Evolutionary conservation across 352 stramenopile species (phyloP), one percentile per base, ranked within the genome.

Genomic region (Pythium guiyangense): DNA sequence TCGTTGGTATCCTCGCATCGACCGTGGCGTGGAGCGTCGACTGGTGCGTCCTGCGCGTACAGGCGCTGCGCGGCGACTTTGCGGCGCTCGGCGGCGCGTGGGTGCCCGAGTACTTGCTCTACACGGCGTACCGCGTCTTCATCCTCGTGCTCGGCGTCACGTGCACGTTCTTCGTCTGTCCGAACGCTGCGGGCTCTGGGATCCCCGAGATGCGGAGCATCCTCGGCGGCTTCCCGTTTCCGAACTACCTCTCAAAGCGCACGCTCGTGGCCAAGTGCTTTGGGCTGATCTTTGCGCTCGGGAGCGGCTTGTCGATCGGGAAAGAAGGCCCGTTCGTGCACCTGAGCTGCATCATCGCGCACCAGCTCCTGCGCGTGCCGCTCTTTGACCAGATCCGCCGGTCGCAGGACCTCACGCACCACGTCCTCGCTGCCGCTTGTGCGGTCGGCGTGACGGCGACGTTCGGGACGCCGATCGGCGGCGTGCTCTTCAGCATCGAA

Each of bases 131-230:
- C 52, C 67, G 80, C 35, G 75, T 89, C 0, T 62, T 70, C 31
- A 83, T 86, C 44, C 57, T 91, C 50, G 60, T 90, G 45, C 54
- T 91, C 4, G 80, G 65, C 22, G 81, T 92, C 39, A 63, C 68
- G 8, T 74, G 69, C 42, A 91, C 79, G 12, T 77, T 80, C 39
- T 54, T 86, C 25, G 64, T 90, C 17, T 88, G 77, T 42, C 79
- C 79, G 0, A 81, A 77, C 55, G 79, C 79, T 20, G 76, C 77
- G 0, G 83, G 83, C 1, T 91, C 80, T 2, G 83, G 83, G 0
- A 93, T 93, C 35, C 83, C 83, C 3, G 79, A 91, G 65, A 91
- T 93, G 78, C 77, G 77, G 35, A 88, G 73, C 50, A 90, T 93
- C 52, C 59, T 93, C 17, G 72, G 77, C 29, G 79, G 83, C 20